Evolutionary conservation across 1,284 basidiomycete species (phyloP), one percentile per base, ranked within the genome.

Genomic region (Ceratobasidium sp.): DNA sequence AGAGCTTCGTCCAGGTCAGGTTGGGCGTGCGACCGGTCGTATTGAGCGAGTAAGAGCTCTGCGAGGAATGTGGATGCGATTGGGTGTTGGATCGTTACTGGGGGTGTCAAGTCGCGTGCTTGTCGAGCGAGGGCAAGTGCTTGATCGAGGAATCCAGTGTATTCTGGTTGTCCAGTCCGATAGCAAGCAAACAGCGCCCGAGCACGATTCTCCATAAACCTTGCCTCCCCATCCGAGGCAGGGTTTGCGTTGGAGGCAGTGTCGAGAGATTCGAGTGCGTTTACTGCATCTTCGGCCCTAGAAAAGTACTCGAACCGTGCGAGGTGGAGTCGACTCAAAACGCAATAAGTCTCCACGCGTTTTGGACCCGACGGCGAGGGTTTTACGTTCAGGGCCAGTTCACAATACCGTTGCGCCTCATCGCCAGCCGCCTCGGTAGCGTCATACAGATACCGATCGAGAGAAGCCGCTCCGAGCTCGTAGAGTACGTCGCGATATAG

Each of bases 31-130:
- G 43, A 63, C 7, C 61, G 41, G 8, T 63, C 46, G 61, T 63
- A 63, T 31, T 43, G 61, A 63, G 61, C 61, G 41, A 63, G 61
- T n/a, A 63, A 24, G 9, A 63, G 37, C 16, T 63, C 61, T 27
- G 41, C 61, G 61, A 63, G 43, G 41, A 63, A 46, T 4, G 61
- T 63, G 4, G 61, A 63, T 4, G 61, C 27, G 27, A 63, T 63
- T 3, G 61, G 61, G 37, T 29, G 48, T 9, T 63, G n/a, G 16
- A 63, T 31, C 1, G 61, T 46, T 46, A 22, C 61, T 22, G 6
- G n/a, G 29, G 41, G 27, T 4, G n/a, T n/a, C n/a, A n/a, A n/a
- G n/a, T n/a, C n/a, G n/a, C n/a, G n/a, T n/a, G n/a, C n/a, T n/a
- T n/a, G 61, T 63, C 48, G 41, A 19, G 61, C 61, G 27, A 48